A percentile compares a stretch with the other conserved stretches of the same genome.
phyloP scores from a whole-genome alignment of 2,329 filamentous ascomycete species.

The Fusarium sp. region DNA sequence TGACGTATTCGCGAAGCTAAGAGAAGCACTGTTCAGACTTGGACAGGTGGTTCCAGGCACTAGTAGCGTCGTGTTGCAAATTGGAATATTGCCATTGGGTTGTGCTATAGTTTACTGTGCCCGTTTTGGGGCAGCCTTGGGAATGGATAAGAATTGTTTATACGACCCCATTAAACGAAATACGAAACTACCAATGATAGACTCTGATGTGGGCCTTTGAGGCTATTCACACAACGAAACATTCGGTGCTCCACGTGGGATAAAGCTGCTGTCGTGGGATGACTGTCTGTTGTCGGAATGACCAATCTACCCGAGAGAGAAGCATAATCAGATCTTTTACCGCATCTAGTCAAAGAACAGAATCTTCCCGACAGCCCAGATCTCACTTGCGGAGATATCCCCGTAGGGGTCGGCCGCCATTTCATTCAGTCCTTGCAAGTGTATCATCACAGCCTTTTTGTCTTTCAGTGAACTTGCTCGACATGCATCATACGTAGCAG shows the following conservation, averaged over 20 bases:
- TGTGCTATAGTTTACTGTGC: constrained; percentile 2
- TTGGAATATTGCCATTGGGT: constrained; percentile 27
- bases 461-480: not conserved
- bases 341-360: not conserved
- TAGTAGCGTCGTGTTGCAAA: constrained; percentile 23
- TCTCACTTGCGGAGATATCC: constrained; percentile 19
- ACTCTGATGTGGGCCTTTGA: constrained; percentile 1
- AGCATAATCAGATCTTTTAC: constrained; percentile 10
- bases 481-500: not conserved
- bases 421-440: constrained; percentile 7
- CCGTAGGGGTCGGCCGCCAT: constrained; percentile 39
- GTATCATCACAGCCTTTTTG: constrained; percentile 2
- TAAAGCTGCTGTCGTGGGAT: constrained; percentile 4
- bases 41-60: constrained; percentile 3
- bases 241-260: constrained; percentile 25
- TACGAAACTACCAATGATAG: constrained; percentile 16
- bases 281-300: constrained; percentile 15
- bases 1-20: constrained; percentile 25
- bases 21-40: not conserved
- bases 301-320: constrained; percentile 16
- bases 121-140: not conserved
- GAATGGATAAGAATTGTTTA: constrained; percentile 1
- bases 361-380: constrained; percentile 16
- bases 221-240: constrained; percentile 13
- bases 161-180: constrained; percentile 23